A percentile compares a stretch with the other conserved stretches of the same genome.
Conservation (phyloP, 106 monocot species). For the Allium cepa region DNA sequence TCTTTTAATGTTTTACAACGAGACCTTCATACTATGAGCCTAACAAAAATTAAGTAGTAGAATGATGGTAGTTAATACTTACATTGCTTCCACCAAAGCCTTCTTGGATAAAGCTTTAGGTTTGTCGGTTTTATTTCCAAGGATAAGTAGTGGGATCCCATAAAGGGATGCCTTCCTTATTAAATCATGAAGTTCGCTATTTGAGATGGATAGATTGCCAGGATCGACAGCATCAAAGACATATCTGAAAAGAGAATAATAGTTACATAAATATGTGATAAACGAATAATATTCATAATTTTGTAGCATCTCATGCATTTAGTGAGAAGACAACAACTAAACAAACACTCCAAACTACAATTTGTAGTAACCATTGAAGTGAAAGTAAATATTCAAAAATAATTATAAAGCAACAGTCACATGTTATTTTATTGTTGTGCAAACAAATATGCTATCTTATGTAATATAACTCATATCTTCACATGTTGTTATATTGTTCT, state of each 20-base stretch:
- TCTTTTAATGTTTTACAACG: no score
- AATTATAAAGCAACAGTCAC: not conserved
- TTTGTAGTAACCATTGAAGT: not conserved
- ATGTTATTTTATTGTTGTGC: no score
- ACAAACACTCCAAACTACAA: not conserved
- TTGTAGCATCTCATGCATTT: not conserved
- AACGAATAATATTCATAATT: no score
- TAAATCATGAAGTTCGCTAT: slow-evolving; percentile 88
- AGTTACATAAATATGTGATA: no score
- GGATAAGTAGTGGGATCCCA: slow-evolving; percentile 86
- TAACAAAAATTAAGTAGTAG: not conserved
- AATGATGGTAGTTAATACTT: slow-evolving; percentile 12
- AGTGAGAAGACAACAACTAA: not conserved
- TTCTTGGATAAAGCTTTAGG: slow-evolving; percentile 61
- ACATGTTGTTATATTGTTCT: no score
- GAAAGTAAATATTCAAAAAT: not conserved
- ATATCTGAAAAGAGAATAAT: no score
- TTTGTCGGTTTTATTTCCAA: slow-evolving; percentile 94
- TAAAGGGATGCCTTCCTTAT: slow-evolving; percentile 78
- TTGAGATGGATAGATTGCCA: no score
- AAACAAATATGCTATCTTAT: no score
- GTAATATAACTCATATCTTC: no score
- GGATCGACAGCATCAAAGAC: no score
- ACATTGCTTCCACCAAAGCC: slow-evolving; percentile 63
- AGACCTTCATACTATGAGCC: no score